These are phyloP conservation scores for Ziziphus jujuba DNA, from an alignment of 306 rosid genomes.

Conservation along the genomic window DNA sequence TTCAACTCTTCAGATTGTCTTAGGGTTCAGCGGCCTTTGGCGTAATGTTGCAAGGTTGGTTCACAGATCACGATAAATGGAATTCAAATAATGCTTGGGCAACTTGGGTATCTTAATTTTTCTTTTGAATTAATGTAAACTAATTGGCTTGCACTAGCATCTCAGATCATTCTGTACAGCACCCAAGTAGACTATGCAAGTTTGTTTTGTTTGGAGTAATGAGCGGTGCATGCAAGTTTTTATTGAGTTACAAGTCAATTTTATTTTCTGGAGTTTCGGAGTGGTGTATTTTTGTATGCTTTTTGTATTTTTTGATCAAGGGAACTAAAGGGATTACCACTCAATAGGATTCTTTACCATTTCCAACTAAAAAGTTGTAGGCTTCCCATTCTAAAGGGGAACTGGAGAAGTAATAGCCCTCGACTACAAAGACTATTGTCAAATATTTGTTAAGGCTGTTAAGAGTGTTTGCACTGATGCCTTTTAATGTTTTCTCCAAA, in stretches of 20 bases:
- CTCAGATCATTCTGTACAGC: slow-evolving; percentile 10
- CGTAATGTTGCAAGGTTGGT: slow-evolving; percentile 96
- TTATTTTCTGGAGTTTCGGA: slow-evolving; percentile 21
- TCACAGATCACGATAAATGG: slow-evolving; percentile 1
- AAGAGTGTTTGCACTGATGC: background rate
- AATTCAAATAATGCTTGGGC: background rate
- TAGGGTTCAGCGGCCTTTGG: slow-evolving; percentile 99
- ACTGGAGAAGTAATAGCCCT: background rate
- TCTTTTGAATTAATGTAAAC: slow-evolving; percentile 8
- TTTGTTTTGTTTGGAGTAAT: slow-evolving; percentile 8
- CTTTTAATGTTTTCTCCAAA: slow-evolving; percentile 20
- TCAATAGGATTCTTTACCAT: background rate
- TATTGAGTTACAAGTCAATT: slow-evolving; percentile 16
- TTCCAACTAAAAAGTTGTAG: background rate
- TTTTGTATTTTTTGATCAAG: background rate
- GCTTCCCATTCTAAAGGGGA: background rate
- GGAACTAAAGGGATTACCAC: background rate
- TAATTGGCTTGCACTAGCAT: slow-evolving; percentile 7
- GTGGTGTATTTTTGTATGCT: background rate
- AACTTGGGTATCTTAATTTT: background rate
- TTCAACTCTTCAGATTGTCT: slow-evolving; percentile 96
- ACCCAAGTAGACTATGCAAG: slow-evolving; percentile 14
- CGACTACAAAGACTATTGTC: background rate
- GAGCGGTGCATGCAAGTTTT: slow-evolving; percentile 9
- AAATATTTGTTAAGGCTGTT: background rate